phyloP scores from a whole-genome alignment of 257 asterid species.

The Osmanthus fragrans region DNA sequence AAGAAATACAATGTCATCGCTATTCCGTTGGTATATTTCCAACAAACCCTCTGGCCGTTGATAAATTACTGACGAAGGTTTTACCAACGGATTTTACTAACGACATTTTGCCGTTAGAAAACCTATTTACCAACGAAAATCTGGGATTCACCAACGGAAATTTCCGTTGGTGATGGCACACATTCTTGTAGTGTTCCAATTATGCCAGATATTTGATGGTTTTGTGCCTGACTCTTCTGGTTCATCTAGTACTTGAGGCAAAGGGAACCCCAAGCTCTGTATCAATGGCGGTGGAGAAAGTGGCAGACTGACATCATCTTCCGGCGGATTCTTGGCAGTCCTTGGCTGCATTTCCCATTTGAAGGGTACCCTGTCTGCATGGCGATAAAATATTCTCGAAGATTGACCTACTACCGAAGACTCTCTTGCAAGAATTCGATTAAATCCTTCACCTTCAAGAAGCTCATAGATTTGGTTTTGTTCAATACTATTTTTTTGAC shows the following conservation, averaged over 20 bases:
- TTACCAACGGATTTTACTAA: too few species aligned
- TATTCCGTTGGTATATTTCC: too few species aligned
- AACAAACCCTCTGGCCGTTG: too few species aligned
- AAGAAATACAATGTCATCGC: too few species aligned
- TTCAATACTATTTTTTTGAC: constrained; percentile 15
- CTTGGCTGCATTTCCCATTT: constrained; percentile 78
- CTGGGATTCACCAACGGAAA: too few species aligned
- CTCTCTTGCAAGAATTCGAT: constrained; percentile 52
- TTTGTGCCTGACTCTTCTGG: not conserved
- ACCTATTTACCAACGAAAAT: too few species aligned
- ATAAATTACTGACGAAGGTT: too few species aligned
- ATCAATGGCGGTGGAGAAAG: constrained; percentile 64
- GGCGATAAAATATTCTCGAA: constrained; percentile 46
- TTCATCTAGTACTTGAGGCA: constrained; percentile 38
- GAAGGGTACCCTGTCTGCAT: constrained; percentile 65
- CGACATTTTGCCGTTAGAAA: too few species aligned
- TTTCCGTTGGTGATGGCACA: too few species aligned
- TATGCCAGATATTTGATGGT: constrained; percentile 24
- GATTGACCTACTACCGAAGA: constrained; percentile 48
- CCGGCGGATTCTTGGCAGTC: constrained; percentile 48
- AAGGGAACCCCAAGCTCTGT: constrained; percentile 47
- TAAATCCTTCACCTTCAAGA: constrained; percentile 41
- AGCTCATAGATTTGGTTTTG: constrained; percentile 36
- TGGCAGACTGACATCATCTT: constrained; percentile 47
- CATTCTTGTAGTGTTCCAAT: too few species aligned